phyloP scores from a whole-genome alignment of 169 alveolate species.

The Babesia ovata region DNA sequence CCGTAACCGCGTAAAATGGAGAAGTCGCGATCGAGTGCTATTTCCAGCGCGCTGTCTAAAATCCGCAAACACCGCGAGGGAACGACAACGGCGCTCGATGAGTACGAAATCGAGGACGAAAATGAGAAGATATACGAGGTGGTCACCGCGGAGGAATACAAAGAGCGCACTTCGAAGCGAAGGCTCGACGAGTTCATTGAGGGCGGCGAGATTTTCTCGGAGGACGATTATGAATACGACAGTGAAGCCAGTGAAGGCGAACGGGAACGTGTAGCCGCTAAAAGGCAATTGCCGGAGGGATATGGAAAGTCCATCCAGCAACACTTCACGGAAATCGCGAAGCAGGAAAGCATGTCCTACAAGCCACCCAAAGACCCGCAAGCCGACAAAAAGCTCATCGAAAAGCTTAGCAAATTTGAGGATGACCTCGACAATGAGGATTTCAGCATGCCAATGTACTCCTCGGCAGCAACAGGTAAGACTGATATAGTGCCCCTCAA shows the following conservation, averaged over 20 bases:
- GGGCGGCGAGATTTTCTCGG: constrained; percentile 56
- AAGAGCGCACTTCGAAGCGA: constrained; percentile 56
- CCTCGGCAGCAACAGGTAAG: neutral
- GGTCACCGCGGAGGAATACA: constrained; percentile 65
- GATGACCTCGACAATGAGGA: constrained; percentile 65
- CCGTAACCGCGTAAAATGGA: constrained; percentile 4
- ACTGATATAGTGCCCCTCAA: neutral
- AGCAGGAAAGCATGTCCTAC: constrained; percentile 43
- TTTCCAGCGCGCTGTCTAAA: constrained; percentile 63
- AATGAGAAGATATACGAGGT: constrained; percentile 68
- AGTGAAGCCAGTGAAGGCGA: constrained; percentile 37
- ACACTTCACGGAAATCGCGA: constrained; percentile 68
- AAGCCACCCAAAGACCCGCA: constrained; percentile 50
- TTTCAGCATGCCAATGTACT: neutral
- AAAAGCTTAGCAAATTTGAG: constrained; percentile 58
- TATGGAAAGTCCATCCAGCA: constrained; percentile 62
- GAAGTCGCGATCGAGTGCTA: constrained; percentile 27
- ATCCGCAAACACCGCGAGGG: constrained; percentile 67
- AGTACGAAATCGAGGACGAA: constrained; percentile 69
- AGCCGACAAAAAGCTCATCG: constrained; percentile 44
- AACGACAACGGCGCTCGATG: constrained; percentile 51
- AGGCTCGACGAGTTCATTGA: constrained; percentile 63
- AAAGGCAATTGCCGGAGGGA: constrained; percentile 33
- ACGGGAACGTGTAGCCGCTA: neutral
- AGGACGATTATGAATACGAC: constrained; percentile 54